A percentile compares a stretch with the other conserved stretches of the same genome.
phyloP scores from a whole-genome alignment of 225 moss, liverwort and hornwort genomes.

The Marchantia paleacea region DNA sequence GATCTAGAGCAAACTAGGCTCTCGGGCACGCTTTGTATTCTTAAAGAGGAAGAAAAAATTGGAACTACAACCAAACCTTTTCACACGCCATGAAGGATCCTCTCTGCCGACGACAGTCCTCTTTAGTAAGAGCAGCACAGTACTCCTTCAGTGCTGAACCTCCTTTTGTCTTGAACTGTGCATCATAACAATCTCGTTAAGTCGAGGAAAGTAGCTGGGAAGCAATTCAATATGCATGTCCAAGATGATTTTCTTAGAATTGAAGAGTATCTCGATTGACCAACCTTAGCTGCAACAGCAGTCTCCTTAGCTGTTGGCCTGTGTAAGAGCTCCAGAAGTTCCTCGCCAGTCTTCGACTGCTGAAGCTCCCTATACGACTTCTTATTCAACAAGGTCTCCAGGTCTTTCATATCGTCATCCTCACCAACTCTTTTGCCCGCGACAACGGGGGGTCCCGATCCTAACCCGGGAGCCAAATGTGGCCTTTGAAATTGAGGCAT shows the following conservation, averaged over 20 bases:
- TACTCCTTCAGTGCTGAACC: conserved; percentile 97
- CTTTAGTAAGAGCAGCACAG: conserved; percentile 91
- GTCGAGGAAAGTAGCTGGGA: not conserved
- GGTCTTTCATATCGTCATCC: conserved; percentile 76
- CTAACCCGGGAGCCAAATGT: conserved; percentile 51
- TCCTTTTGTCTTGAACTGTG: conserved; percentile 97
- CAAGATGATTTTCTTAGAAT: too few relatives aligned
- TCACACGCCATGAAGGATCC: conserved; percentile 94
- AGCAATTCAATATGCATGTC: too few relatives aligned
- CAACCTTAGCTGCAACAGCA: conserved; percentile 95
- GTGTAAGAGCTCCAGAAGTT: conserved; percentile 90
- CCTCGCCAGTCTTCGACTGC: conserved; percentile 97
- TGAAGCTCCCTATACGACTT: conserved; percentile 94
- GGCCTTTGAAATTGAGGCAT: conserved; percentile 73
- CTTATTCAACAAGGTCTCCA: conserved; percentile 79
- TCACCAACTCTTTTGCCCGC: conserved; percentile 59
- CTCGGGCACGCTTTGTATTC: not conserved
- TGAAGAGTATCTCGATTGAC: not conserved
- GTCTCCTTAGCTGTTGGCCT: conserved; percentile 99
- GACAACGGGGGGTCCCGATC: conserved; percentile 57
- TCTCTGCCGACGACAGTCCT: conserved; percentile 92
- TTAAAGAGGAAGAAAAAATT: not conserved
- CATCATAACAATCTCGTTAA: not conserved
- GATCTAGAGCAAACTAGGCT: not conserved
- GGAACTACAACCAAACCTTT: conserved; percentile 48